Conservation (phyloP, 139 green algal species). For the Chlorella sp. region DNA sequence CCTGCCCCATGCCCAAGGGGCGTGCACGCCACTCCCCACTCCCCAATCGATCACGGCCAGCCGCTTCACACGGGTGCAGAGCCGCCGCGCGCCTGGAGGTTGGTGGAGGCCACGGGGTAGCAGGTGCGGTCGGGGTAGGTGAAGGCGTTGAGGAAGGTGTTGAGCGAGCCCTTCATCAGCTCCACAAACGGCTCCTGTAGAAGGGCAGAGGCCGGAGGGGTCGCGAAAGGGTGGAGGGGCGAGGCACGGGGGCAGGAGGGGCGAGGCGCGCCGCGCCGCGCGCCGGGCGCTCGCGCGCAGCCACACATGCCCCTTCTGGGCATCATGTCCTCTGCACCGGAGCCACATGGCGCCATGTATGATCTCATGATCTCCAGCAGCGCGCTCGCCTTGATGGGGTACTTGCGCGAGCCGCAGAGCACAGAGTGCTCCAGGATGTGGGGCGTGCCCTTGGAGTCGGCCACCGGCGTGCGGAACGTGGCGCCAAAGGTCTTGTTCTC, state of each 20-base stretch:
- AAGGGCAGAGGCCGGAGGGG: not conserved
- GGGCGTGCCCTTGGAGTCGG: slow-evolving; percentile 86
- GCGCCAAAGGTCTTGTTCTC: slow-evolving; percentile 99
- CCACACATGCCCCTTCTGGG: no score
- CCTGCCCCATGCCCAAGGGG: no score
- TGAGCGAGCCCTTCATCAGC: slow-evolving; percentile 95
- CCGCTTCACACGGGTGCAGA: not conserved
- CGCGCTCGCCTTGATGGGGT: slow-evolving; percentile 62
- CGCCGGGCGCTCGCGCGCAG: no score
- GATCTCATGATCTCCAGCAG: not conserved
- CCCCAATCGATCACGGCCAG: no score
- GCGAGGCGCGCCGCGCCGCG: no score
- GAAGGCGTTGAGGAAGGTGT: slow-evolving; percentile 99
- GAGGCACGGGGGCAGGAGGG: not conserved
- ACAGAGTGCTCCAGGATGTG: slow-evolving; percentile 99
- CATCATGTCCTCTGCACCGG: no score
- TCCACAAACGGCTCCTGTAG: slow-evolving; percentile 97
- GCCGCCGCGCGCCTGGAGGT: slow-evolving; percentile 60
- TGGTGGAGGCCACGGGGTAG: slow-evolving; percentile 84
- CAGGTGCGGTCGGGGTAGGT: slow-evolving; percentile 99
- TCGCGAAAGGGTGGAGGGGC: not conserved
- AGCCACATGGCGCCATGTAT: no score
- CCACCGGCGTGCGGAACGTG: slow-evolving; percentile 93
- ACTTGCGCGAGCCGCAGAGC: slow-evolving; percentile 92
- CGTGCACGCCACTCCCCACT: no score